phyloP scores from a whole-genome alignment of 768 basidiomycete species.

The Mycena alexandri region DNA sequence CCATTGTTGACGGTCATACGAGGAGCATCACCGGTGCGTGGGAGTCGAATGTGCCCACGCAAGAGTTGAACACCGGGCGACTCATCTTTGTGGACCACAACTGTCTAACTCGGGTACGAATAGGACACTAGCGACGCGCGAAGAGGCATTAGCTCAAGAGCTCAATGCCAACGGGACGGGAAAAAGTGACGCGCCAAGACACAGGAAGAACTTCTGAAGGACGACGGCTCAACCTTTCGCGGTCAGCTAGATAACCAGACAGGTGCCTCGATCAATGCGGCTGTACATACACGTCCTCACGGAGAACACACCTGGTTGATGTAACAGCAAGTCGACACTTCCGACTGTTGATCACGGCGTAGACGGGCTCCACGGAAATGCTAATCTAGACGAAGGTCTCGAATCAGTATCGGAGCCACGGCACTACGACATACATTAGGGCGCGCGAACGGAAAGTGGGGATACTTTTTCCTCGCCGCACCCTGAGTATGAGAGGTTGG shows the following conservation, averaged over 20 bases:
- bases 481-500: background rate
- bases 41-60: too few species aligned
- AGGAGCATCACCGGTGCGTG: too few species aligned
- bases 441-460: background rate
- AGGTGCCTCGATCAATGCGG: background rate
- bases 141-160: conserved; percentile 1
- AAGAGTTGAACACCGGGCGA: too few species aligned
- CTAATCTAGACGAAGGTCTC: background rate
- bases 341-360: background rate
- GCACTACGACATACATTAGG: background rate
- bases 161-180: background rate
- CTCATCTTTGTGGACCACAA: too few species aligned
- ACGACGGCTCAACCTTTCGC: background rate
- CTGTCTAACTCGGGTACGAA: too few species aligned
- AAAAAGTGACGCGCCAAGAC: background rate
- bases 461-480: background rate
- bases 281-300: background rate
- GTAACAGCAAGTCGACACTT: background rate
- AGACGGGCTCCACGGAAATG: background rate
- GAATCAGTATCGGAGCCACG: background rate
- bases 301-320: background rate
- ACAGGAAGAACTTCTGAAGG: background rate
- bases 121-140: background rate
- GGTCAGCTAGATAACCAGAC: background rate
- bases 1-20: too few species aligned